Base-by-base conservation (phyloP, 2,329 filamentous ascomycete genomes). In the Calonectria honghensis region DNA sequence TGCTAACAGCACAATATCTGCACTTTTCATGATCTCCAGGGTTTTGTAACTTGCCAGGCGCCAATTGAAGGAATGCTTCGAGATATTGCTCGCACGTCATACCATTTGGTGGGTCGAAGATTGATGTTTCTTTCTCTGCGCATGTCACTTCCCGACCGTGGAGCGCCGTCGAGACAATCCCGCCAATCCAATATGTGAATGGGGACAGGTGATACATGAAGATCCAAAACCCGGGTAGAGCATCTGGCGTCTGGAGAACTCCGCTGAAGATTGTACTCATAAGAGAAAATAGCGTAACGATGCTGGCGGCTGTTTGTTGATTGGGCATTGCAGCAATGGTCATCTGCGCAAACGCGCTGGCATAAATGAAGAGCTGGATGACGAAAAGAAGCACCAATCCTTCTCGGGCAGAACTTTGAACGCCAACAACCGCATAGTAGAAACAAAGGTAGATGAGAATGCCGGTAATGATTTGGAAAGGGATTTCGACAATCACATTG, bases 341-440 rank as follows among this genome's bases (percentile, higher is more conserved):
- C 90, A 96, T 92, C 79, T 94, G 91, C 0, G 94, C 91, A 78
- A 96, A 96, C 0, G 94, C 92, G 18, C 90, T 92, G 64, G 93
- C 91, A 83, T 93, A 96, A 76, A 96, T 86, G 81, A 96, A 89
- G 80, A 96, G 92, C 76, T 92, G 87, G 73, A 93, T 88, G 78
- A 89, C 88, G 78, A 93, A 91, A 6, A 95, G 85, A 50, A 95
- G 88, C 77, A 95, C 91, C 1, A 95, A 85, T 0, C 87, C 92
- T 75, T 94, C 90, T 2, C 93, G 90, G 61, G 90, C 88, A 1
- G 89, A 86, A 39, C 76, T 84, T 74, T 89, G 88, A 4, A 87
- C 76, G 27, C 88, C 88, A n/a, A 87, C 81, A 2, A 93, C 88
- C 0, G 91, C 90, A 80, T 94, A 95, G 87, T 95, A 95, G 87